Evolutionary conservation across 2,329 filamentous ascomycete genomes (phyloP).

Genomic region (Thermothelomyces thermophilus): DNA sequence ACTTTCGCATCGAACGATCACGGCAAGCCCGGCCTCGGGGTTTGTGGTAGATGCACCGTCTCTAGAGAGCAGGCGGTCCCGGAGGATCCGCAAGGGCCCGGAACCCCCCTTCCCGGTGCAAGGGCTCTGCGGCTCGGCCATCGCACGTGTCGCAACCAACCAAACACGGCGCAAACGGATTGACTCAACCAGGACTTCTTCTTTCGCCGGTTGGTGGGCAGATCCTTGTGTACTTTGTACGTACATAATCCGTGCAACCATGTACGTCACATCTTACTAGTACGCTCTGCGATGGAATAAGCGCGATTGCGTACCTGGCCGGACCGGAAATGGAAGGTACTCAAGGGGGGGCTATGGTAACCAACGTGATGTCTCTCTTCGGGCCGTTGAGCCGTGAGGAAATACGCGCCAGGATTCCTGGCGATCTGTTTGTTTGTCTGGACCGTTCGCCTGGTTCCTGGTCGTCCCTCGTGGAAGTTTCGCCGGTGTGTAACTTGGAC

Average conservation of each 20-base stretch:
- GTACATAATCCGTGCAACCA: too few relatives aligned
- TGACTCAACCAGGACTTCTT: constrained; percentile 1
- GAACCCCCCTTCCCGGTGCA: too few relatives aligned
- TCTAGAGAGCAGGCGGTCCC: constrained; percentile 4
- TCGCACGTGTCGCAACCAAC: constrained; percentile 7
- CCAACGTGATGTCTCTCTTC: constrained; percentile 5
- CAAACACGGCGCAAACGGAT: not conserved
- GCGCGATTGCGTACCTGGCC: not conserved
- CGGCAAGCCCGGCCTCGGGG: constrained; percentile 9
- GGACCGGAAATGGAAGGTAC: constrained; percentile 2
- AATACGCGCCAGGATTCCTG: not conserved
- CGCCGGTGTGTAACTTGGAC: not conserved
- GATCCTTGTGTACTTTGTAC: not conserved
- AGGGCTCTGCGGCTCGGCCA: constrained; percentile 1
- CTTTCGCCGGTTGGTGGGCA: not conserved
- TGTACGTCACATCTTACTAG: constrained; percentile 15
- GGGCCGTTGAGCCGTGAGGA: not conserved
- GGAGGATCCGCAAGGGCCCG: constrained; percentile 13
- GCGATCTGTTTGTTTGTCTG: not conserved
- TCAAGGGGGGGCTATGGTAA: constrained; percentile 8
- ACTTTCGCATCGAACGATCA: not conserved
- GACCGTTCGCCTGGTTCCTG: constrained; percentile 7
- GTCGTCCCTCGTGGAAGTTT: not conserved
- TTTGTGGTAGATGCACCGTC: too few relatives aligned
- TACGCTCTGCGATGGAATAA: not conserved